A percentile compares a stretch with the other conserved stretches of the same genome.
Conservation (phyloP, 1,139 yeast species). For the Diutina neorugosa region DNA sequence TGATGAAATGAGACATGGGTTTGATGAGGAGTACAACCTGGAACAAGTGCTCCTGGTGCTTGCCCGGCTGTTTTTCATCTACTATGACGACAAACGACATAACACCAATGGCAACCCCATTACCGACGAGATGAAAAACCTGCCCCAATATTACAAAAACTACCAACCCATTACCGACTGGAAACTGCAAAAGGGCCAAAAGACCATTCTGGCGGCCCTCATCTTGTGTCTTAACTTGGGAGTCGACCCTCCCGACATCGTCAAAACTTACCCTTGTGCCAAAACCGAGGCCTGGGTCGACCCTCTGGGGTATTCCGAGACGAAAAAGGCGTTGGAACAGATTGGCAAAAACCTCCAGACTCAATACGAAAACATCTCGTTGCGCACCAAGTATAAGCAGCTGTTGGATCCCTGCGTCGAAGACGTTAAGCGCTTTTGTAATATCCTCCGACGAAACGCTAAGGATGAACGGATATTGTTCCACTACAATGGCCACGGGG, state of each 20-base stretch:
- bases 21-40: conserved; percentile 53
- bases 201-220: conserved; percentile 90
- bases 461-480: conserved; percentile 83
- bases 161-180: conserved; percentile 76
- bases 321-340: conserved; percentile 84
- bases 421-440: conserved; percentile 86
- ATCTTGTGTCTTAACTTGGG: conserved; percentile 86
- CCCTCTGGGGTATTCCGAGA: conserved; percentile 71
- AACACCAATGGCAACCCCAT: conserved; percentile 82
- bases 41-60: conserved; percentile 55
- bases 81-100: conserved; percentile 83
- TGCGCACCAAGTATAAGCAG: conserved; percentile 83
- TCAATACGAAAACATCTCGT: conserved; percentile 81
- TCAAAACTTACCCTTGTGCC: conserved; percentile 91
- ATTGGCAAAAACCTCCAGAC: conserved; percentile 81
- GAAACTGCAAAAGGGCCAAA: conserved; percentile 84
- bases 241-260: conserved; percentile 94
- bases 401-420: conserved; percentile 92
- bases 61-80: conserved; percentile 65
- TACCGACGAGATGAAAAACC: conserved; percentile 37
- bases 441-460: conserved; percentile 77
- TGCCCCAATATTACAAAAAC: conserved; percentile 31
- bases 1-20: conserved; percentile 65
- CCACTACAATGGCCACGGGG: conserved; percentile 98
- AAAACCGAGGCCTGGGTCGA: conserved; percentile 90